Evolutionary conservation across 306 rosid species (phyloP).

Genomic region (Cicer judaicum): DNA sequence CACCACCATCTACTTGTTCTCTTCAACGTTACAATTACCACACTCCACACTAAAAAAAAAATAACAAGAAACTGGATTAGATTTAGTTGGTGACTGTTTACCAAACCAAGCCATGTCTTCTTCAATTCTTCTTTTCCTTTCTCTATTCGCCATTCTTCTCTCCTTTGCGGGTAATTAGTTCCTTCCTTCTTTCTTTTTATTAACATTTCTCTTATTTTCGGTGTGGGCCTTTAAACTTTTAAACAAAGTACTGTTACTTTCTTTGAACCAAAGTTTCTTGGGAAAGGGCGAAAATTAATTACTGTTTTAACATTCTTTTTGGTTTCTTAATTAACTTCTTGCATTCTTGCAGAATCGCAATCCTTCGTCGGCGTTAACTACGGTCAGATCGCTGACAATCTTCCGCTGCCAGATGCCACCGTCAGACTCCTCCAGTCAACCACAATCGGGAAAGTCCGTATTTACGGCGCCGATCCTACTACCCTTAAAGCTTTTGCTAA

Average conservation of each 20-base stretch:
- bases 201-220: background rate
- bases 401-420: conserved; percentile 64
- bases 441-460: conserved; percentile 64
- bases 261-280: background rate
- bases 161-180: conserved; percentile 50
- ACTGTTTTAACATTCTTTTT: background rate
- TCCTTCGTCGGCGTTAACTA: conserved; percentile 88
- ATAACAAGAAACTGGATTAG: too few species aligned
- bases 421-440: conserved; percentile 70
- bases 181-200: background rate
- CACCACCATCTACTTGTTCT: too few species aligned
- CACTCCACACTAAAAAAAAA: too few species aligned
- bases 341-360: conserved; percentile 69
- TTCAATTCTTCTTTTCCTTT: conserved; percentile 49
- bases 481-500: conserved; percentile 66
- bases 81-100: too few species aligned
- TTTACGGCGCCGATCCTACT: conserved; percentile 72
- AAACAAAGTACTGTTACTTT: conserved; percentile 26
- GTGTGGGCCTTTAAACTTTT: background rate
- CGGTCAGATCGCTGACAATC: conserved; percentile 79
- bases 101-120: conserved; percentile 10
- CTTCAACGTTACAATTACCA: too few species aligned
- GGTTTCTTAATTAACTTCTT: background rate
- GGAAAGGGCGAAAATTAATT: background rate
- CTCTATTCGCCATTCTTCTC: conserved; percentile 46